phyloP scores from a whole-genome alignment of 257 asterid genomes.

The Cinchona pubescens region DNA sequence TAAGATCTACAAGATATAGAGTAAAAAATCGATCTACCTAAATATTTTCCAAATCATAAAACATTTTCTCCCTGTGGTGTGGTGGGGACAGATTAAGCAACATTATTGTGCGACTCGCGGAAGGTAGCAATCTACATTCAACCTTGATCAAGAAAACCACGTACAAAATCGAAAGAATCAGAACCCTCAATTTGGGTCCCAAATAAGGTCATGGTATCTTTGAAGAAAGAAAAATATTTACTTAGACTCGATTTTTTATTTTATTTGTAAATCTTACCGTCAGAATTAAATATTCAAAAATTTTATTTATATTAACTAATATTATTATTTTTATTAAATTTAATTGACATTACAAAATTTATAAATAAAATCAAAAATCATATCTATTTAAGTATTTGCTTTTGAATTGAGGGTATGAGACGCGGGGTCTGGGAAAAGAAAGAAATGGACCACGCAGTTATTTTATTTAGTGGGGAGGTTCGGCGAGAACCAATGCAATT shows the following conservation, averaged over 20 bases:
- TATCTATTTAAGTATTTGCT: too few relatives aligned
- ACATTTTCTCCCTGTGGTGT: background rate
- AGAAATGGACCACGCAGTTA: background rate
- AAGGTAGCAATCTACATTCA: background rate
- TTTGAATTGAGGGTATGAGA: background rate
- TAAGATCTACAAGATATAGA: too few relatives aligned
- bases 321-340: too few relatives aligned
- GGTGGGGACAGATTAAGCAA: background rate
- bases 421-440: slow-evolving; percentile 19
- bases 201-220: slow-evolving; percentile 17
- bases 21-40: too few relatives aligned
- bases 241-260: too few relatives aligned
- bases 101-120: background rate
- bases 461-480: background rate
- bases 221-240: slow-evolving; percentile 13
- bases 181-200: slow-evolving; percentile 9
- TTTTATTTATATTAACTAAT: too few relatives aligned
- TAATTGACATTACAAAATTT: too few relatives aligned
- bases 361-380: too few relatives aligned
- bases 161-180: background rate
- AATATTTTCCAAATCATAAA: too few relatives aligned
- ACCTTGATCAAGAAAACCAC: background rate
- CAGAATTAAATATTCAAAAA: too few relatives aligned
- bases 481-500: background rate
- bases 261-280: too few relatives aligned